These are phyloP conservation scores for Eimeria maxima DNA, from an alignment of 169 alveolate genomes.

Conservation along the genomic window DNA sequence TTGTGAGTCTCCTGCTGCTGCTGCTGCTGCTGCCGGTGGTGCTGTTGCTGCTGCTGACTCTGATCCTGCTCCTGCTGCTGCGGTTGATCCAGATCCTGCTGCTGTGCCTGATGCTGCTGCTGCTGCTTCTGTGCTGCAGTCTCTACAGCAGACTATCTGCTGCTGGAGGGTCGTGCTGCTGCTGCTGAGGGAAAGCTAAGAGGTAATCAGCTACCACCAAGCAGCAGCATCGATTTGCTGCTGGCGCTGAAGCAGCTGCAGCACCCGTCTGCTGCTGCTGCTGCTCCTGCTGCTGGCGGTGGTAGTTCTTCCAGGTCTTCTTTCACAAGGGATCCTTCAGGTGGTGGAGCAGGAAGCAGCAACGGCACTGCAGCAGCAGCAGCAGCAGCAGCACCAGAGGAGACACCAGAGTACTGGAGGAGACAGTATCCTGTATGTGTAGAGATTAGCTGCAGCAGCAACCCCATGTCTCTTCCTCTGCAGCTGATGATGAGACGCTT, in stretches of 20 bases:
- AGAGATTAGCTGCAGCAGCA: slow-evolving; percentile 2
- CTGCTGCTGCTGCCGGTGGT: too few species aligned
- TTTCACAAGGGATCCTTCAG: not conserved
- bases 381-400: not conserved
- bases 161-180: slow-evolving; percentile 27
- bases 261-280: too few species aligned
- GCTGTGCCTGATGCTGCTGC: too few species aligned
- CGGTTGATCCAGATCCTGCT: too few species aligned
- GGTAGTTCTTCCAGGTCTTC: too few species aligned
- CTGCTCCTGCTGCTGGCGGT: not conserved
- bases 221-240: slow-evolving; percentile 47
- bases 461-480: slow-evolving; percentile 40
- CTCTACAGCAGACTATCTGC: slow-evolving; percentile 30
- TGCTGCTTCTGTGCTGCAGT: slow-evolving; percentile 26
- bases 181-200: not conserved
- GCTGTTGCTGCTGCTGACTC: not conserved
- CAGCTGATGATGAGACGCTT: slow-evolving; percentile 49
- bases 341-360: not conserved
- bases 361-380: not conserved
- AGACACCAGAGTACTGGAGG: not conserved
- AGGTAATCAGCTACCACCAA: not conserved
- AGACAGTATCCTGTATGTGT: slow-evolving; percentile 42
- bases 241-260: slow-evolving; percentile 30
- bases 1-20: too few species aligned
- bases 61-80: not conserved